Conservation (phyloP, 805 yeast genomes). For the Candida koratica region DNA sequence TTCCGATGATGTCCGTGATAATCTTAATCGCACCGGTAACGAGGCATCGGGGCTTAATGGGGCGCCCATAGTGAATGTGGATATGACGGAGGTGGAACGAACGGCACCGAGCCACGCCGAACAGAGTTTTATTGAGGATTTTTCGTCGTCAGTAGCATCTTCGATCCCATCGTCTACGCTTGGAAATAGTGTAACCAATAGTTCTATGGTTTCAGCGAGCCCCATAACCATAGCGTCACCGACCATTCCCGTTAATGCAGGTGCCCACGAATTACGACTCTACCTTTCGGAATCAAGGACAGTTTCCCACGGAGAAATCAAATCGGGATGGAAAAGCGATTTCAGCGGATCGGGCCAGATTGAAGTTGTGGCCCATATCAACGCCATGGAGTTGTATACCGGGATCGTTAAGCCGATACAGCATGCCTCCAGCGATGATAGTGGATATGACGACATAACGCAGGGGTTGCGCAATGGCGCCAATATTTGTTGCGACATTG, state of each 20-base stretch:
- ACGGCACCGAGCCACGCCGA: conserved; percentile 22
- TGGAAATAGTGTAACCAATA: background rate
- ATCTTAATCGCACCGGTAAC: background rate
- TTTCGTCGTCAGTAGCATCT: conserved; percentile 10
- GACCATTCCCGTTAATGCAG: conserved; percentile 7
- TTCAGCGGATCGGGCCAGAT: conserved; percentile 73
- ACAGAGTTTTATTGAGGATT: conserved; percentile 27
- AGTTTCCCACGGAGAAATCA: conserved; percentile 74
- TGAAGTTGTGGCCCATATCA: conserved; percentile 71
- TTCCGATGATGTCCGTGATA: conserved; percentile 6
- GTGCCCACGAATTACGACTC: conserved; percentile 23
- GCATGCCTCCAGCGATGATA: conserved; percentile 39
- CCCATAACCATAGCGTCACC: background rate
- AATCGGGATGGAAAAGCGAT: conserved; percentile 94
- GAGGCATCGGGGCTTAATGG: conserved; percentile 14
- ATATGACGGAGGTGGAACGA: conserved; percentile 18
- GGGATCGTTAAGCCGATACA: conserved; percentile 45
- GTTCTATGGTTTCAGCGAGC: background rate
- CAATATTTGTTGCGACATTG: conserved; percentile 73
- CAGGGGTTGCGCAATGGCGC: conserved; percentile 35
- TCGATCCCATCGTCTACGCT: background rate
- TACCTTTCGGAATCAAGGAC: conserved; percentile 72
- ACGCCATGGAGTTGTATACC: conserved; percentile 55
- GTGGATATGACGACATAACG: conserved; percentile 21
- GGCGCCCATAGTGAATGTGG: conserved; percentile 13